Conservation (phyloP, 1,284 basidiomycete genomes). For the Ustilago vetiveriae region DNA sequence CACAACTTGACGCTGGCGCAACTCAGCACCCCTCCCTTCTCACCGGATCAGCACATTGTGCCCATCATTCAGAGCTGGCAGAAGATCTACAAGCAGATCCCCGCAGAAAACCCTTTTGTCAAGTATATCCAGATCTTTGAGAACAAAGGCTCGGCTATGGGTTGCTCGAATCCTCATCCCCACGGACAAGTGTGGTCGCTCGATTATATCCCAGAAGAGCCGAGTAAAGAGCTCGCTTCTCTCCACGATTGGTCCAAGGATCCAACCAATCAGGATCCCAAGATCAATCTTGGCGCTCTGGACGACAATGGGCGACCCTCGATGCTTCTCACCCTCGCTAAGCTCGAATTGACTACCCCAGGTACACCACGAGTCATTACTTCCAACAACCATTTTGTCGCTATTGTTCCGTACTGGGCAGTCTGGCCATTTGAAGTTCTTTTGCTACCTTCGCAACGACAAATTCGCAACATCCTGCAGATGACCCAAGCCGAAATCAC, state of each 20-base stretch:
- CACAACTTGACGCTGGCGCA: conserved; percentile 90
- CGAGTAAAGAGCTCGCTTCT: conserved; percentile 51
- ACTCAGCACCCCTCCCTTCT: conserved; percentile 70
- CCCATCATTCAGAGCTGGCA: conserved; percentile 80
- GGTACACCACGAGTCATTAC: conserved; percentile 75
- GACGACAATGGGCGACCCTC: conserved; percentile 76
- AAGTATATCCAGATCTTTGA: conserved; percentile 70
- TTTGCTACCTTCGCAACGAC: conserved; percentile 52
- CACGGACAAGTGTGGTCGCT: conserved; percentile 90
- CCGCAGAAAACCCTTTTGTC: conserved; percentile 61
- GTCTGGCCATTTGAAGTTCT: conserved; percentile 93
- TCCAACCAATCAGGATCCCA: conserved; percentile 22
- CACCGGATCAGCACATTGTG: conserved; percentile 73
- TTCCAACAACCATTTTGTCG: conserved; percentile 81
- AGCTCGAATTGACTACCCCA: conserved; percentile 74
- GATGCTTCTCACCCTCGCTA: conserved; percentile 85
- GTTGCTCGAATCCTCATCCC: conserved; percentile 93
- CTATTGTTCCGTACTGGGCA: conserved; percentile 94
- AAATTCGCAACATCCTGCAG: conserved; percentile 52
- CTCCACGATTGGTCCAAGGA: conserved; percentile 52
- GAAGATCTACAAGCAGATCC: conserved; percentile 59
- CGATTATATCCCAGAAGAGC: conserved; percentile 63
- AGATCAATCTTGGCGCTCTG: conserved; percentile 69
- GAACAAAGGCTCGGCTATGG: conserved; percentile 97
- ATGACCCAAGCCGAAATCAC: conserved; percentile 45